Evolutionary conservation across 441 rosid species (phyloP), one percentile per base, ranked within the genome.

Genomic region (Gossypium davidsonii): DNA sequence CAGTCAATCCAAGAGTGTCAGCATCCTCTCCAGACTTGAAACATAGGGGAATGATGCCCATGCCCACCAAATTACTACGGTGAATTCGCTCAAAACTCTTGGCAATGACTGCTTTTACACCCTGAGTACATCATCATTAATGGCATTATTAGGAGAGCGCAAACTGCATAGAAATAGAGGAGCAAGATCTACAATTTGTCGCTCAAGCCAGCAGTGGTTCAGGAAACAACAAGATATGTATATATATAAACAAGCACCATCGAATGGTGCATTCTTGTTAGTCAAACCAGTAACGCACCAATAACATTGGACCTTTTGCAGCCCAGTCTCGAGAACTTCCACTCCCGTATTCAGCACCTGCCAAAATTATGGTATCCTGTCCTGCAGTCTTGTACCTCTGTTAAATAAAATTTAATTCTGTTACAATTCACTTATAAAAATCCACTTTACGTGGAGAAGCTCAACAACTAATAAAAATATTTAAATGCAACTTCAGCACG

Each of bases 301-400:
- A 87, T 74, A 93, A 85, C 92, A 85, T 89, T 34, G 98, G 97
- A 77, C 98, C 98, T 91, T 93, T 93, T 56, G 98, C 98, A 73
- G 98, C 98, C 98, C 98, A 93, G 79, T 91, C 98, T 17, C 97
- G 93, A 74, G 98, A 93, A 79, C 98, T 93, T 78, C 98, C 98
- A 79, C 97, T 88, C 63, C 97, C 98, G 77, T 91, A 93, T 81
- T 93, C 98, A 5, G 97, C 94, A 70, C 98, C 96, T 14, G 98
- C 97, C 85, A 93, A 80, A 71, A 93, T 88, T 66, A 93, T 74
- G 34, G 94, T 93, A 66, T 82, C 88, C 0, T 78, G 86, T 23
- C 94, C 97, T 72, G 89, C 93, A 37, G 76, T 84, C 85, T 85
- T 91, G 90, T 91, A 90, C 74, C 78, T 86, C 94, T 88, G 89